phyloP scores from a whole-genome alignment of 2,329 filamentous ascomycete genomes.

The Fonsecaea nubica region DNA sequence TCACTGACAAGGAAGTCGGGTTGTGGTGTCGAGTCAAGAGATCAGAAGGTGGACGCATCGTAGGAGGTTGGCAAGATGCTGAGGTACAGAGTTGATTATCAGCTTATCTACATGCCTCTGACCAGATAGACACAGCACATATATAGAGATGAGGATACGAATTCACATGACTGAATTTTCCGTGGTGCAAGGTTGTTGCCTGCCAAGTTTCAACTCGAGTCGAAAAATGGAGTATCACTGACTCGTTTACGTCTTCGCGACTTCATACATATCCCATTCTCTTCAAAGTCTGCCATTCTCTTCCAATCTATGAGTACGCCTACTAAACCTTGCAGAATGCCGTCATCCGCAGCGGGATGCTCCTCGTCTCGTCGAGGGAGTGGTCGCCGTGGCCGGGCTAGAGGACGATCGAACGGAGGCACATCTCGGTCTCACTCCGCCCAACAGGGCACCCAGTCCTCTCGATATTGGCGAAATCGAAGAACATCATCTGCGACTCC shows the following conservation, averaged over 20 bases:
- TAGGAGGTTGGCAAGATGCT: conserved; percentile 70
- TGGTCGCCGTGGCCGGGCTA: not conserved
- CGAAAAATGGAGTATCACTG: not conserved
- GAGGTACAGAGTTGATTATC: conserved; percentile 69
- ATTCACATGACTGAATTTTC: conserved; percentile 4
- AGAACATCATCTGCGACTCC: conserved; percentile 12
- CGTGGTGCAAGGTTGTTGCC: not conserved
- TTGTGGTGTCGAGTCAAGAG: conserved; percentile 93
- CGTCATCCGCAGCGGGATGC: not conserved
- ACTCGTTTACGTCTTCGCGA: not conserved
- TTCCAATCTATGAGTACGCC: not conserved
- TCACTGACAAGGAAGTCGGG: conserved; percentile 86
- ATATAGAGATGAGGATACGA: conserved; percentile 2
- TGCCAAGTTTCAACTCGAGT: conserved; percentile 17
- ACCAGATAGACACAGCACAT: conserved; percentile 26
- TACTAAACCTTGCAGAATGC: not conserved
- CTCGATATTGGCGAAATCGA: conserved; percentile 1
- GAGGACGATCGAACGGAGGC: not conserved
- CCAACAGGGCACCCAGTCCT: conserved; percentile 9
- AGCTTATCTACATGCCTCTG: conserved; percentile 9
- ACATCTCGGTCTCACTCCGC: conserved; percentile 3
- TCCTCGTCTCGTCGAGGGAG: not conserved
- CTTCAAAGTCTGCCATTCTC: not conserved
- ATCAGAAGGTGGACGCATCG: conserved; percentile 73
- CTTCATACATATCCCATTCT: not conserved